Base-by-base conservation (phyloP, 495 filamentous ascomycete species). In the Penicillium egyptiacum region DNA sequence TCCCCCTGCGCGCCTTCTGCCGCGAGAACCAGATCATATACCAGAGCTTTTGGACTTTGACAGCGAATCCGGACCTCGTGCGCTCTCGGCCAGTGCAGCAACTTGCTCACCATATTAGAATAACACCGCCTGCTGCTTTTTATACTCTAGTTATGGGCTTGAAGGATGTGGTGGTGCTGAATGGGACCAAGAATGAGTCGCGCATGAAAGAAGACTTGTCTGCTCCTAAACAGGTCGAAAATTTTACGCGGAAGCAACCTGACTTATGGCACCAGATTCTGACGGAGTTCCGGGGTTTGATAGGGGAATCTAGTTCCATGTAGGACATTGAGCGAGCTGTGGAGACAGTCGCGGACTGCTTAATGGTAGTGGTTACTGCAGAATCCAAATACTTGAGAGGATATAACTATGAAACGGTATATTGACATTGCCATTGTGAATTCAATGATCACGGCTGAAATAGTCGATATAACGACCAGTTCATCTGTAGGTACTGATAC, bases 1-100 rank as follows among this genome's bases (percentile, higher is more conserved):
- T 75, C 1, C 67, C 75, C 2, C 59, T 92, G 8, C 80, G 89
- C 10, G 64, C 65, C 0, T 92, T 85, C 66, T 91, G 87, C 63
- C 70, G 75, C 14, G 77, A 81, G 33, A 70, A 80, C 7, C 75
- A 73, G 23, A 84, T 89, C 37, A 65, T 79, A 16, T 93, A 91
- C 64, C 88, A 93, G 67, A 79, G 83, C 20, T 93, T 91, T 72
- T 91, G 89, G 89, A 91, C 87, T 1, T 64, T 94, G 66, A 88
- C 83, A 0, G 90, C 81, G 0, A 93, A 94, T 59, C 82, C 77
- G 10, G 69, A 79, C 16, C 73, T 92, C 43, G 53, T 86, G 28
- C 76, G 64, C 41, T 80, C 75, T 30, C 60, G 60, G 7, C 69
- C 79, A 20, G 86, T 92, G 5, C 60, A 61, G 55, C 66, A 63